Evolutionary conservation across 2,329 filamentous ascomycete species (phyloP).

Genomic region (Penicillium oxalicum): DNA sequence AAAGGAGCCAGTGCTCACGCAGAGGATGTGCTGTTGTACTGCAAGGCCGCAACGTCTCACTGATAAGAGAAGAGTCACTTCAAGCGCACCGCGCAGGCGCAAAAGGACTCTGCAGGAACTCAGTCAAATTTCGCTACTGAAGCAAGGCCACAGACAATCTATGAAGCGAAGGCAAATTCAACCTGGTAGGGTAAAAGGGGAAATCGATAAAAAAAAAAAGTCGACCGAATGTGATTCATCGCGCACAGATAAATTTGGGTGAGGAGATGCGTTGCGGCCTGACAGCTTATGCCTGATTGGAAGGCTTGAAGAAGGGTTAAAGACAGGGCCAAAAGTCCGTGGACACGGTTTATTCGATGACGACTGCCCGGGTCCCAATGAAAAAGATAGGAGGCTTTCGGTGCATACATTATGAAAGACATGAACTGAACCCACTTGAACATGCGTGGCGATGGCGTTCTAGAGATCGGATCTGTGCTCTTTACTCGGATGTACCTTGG

Average conservation of each 20-base stretch:
- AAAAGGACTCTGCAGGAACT: constrained; percentile 22
- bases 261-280: constrained; percentile 22
- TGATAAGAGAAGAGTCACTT: neutral
- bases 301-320: constrained; percentile 4
- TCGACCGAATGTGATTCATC: constrained; percentile 12
- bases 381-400: too few relatives aligned
- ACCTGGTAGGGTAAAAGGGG: too few relatives aligned
- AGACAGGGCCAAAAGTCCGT: too few relatives aligned
- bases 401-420: too few relatives aligned
- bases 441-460: too few relatives aligned
- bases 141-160: constrained; percentile 1
- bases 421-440: too few relatives aligned
- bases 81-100: constrained; percentile 6
- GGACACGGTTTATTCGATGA: too few relatives aligned
- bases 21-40: constrained; percentile 16
- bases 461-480: too few relatives aligned
- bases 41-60: constrained; percentile 21
- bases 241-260: constrained; percentile 20
- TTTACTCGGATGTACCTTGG: too few relatives aligned
- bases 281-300: constrained; percentile 23
- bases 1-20: constrained; percentile 4
- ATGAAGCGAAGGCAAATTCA: neutral
- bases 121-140: constrained; percentile 8
- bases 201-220: constrained; percentile 3
- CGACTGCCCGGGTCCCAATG: too few relatives aligned